Conservation (phyloP, 768 basidiomycete genomes). For the Amanita molliuscula region DNA sequence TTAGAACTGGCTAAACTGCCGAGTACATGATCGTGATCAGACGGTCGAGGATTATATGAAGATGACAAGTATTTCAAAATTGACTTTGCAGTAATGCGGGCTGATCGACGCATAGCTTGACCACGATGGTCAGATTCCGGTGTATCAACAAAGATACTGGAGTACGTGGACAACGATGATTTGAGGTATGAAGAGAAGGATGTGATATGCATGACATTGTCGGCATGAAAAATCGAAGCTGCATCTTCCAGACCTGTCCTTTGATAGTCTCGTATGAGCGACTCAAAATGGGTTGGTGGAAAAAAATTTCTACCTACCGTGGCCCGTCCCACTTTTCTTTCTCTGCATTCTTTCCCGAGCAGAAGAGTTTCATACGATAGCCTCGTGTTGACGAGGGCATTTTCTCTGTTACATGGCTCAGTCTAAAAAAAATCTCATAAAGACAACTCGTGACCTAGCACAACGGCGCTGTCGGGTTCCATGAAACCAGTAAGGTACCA, state of each 20-base stretch:
- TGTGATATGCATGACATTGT: constrained; percentile 54
- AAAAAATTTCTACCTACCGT: constrained; percentile 24
- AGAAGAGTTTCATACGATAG: constrained; percentile 84
- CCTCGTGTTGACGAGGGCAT: constrained; percentile 51
- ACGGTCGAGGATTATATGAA: constrained; percentile 13
- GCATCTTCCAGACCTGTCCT: constrained; percentile 63
- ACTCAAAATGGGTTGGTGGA: background rate
- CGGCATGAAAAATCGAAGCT: constrained; percentile 62
- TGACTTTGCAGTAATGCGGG: constrained; percentile 34
- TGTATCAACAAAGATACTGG: constrained; percentile 43
- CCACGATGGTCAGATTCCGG: constrained; percentile 19
- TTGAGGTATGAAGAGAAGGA: constrained; percentile 49
- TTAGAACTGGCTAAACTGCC: constrained; percentile 38
- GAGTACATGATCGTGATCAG: constrained; percentile 47
- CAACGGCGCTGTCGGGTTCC: constrained; percentile 83
- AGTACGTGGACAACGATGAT: constrained; percentile 35
- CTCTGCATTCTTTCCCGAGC: constrained; percentile 56
- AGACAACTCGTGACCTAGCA: constrained; percentile 40
- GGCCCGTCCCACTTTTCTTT: constrained; percentile 94
- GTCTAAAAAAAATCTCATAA: background rate
- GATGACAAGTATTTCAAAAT: constrained; percentile 43
- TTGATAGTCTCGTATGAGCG: constrained; percentile 1
- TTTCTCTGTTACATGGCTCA: constrained; percentile 41
- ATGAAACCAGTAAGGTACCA: constrained; percentile 96
- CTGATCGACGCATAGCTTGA: constrained; percentile 20